phyloP scores from a whole-genome alignment of 352 stramenopile genomes.

The Globisporangium spinosum region DNA sequence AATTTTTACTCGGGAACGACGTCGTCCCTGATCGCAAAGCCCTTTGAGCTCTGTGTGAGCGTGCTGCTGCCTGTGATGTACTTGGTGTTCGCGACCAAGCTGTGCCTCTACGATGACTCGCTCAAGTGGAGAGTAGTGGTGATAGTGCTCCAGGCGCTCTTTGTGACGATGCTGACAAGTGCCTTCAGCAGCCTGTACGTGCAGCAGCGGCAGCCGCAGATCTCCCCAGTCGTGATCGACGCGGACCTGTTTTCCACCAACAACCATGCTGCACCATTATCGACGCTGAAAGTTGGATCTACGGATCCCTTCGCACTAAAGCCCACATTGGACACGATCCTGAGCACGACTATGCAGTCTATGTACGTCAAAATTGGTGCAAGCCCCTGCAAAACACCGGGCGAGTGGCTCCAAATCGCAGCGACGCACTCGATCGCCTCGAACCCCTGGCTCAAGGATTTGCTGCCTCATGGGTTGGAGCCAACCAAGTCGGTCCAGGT shows the following conservation, averaged over 20 bases:
- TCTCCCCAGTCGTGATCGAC: slow-evolving; percentile 27
- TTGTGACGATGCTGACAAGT: slow-evolving; percentile 36
- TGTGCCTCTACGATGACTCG: slow-evolving; percentile 43
- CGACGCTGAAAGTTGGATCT: not conserved
- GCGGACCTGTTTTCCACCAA: slow-evolving; percentile 26
- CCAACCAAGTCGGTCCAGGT: slow-evolving; percentile 17
- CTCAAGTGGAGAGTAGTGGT: slow-evolving; percentile 27
- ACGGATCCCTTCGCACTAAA: slow-evolving; percentile 18
- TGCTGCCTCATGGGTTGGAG: slow-evolving; percentile 24
- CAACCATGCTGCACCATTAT: not conserved
- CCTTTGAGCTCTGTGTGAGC: slow-evolving; percentile 35
- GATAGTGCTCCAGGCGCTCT: slow-evolving; percentile 23
- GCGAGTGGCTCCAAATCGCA: slow-evolving; percentile 28
- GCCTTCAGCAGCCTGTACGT: slow-evolving; percentile 50
- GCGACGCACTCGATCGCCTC: slow-evolving; percentile 32
- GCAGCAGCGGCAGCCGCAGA: slow-evolving; percentile 23
- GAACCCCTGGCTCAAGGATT: slow-evolving; percentile 32
- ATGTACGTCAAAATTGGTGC: slow-evolving; percentile 19
- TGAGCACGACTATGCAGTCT: slow-evolving; percentile 31
- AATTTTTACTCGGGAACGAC: slow-evolving; percentile 53
- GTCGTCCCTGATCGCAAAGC: slow-evolving; percentile 30
- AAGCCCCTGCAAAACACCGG: slow-evolving; percentile 25
- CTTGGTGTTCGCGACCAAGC: slow-evolving; percentile 34
- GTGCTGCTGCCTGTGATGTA: slow-evolving; percentile 42
- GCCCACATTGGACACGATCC: slow-evolving; percentile 28